Base-by-base conservation (phyloP, 305 asterid genomes). In the Stenogyne calaminthoides region DNA sequence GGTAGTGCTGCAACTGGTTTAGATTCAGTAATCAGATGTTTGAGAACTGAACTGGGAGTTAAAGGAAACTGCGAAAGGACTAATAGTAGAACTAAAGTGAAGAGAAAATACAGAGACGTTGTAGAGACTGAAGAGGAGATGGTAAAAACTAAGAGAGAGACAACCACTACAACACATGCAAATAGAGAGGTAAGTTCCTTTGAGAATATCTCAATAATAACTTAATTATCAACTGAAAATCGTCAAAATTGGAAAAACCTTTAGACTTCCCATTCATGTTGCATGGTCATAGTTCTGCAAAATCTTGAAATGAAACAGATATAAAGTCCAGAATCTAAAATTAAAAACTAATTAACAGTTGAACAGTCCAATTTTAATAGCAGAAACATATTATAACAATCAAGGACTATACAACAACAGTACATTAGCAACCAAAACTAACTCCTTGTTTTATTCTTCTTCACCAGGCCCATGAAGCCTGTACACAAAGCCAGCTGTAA, bases 21-120 rank as follows among this genome's bases (percentile, higher is more conserved):
- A 6, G 70, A 18, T 27, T 73, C 85, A 7, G 69, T 39, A 60
- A 47, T 22, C 47, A 62, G 36, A 40, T 51, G 62, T 52, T 46
- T 76, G 22, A 62, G 46, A 61, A 42, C 27, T 12, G 51, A 44
- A 51, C 32, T 25, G 54, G 29, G 71, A 27, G 56, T 9, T 39
- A 25, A 40, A 36, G 55, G 37, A 27, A 55, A 57, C 8, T 56
- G 46, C 14, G 5, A 19, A 9, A 18, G 64, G 40, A 63, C 62
- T 44, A 16, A 42, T 10, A 18, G 61, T 70, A 71, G 77, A 61
- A 54, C 32, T 54, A 73, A 63, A 67, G 64, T 61, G 29, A 78
- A 77, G 82, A 83, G 80, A 75, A 83, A 73, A 73, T 79, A 71
- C 57, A 72, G 66, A 46, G 80, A 74, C 67, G 64, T 73, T 15